Evolutionary conservation across 169 alveolate species (phyloP).

Genomic region (Neospora caninum): DNA sequence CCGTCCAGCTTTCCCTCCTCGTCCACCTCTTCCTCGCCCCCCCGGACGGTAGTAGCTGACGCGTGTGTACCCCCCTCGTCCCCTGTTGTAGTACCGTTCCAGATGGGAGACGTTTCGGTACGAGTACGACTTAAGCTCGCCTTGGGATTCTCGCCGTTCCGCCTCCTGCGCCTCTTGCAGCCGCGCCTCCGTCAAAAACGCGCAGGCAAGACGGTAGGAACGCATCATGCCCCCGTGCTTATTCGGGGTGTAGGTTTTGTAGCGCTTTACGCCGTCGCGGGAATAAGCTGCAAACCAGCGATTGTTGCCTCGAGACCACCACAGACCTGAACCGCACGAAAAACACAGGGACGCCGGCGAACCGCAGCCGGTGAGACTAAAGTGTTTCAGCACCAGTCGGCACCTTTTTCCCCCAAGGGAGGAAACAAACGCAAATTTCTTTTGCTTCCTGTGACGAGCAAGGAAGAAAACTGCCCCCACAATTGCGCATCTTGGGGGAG

Average conservation of each 20-base stretch:
- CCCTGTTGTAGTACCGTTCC: not conserved
- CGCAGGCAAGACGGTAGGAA: not conserved
- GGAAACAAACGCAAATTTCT: no score
- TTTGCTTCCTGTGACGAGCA: no score
- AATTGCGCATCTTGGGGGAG: no score
- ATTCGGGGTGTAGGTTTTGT: slow-evolving; percentile 6
- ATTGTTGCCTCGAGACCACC: slow-evolving; percentile 39
- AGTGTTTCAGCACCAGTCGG: no score
- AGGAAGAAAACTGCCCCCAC: no score
- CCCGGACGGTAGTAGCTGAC: not conserved
- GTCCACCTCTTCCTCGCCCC: not conserved
- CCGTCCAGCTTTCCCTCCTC: not conserved
- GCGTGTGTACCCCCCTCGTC: not conserved
- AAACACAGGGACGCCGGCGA: not conserved
- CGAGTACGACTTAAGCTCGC: not conserved
- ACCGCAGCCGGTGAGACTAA: not conserved
- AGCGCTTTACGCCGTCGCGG: not conserved
- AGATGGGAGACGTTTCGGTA: not conserved
- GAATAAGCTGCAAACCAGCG: slow-evolving; percentile 11
- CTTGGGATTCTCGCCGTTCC: not conserved
- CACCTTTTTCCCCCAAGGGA: no score
- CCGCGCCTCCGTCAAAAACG: not conserved
- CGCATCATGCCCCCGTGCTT: slow-evolving; percentile 3
- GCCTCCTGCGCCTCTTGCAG: not conserved
- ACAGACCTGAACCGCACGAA: not conserved